These are phyloP conservation scores for Senna siamea DNA, from an alignment of 306 rosid genomes.

Conservation along the genomic window DNA sequence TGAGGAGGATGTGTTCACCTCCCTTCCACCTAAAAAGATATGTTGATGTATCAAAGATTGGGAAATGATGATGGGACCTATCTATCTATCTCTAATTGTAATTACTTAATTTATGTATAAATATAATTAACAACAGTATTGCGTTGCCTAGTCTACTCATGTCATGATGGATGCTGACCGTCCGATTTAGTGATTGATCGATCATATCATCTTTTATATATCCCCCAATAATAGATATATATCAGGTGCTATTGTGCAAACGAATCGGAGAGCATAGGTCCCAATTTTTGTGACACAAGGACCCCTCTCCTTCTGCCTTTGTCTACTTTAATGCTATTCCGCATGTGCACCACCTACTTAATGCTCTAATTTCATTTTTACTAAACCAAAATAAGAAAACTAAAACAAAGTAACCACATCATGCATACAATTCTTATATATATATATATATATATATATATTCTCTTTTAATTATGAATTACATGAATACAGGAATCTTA, in stretches of 20 bases:
- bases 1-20: conserved; percentile 34
- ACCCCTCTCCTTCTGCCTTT: not conserved
- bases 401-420: not conserved
- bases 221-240: not conserved
- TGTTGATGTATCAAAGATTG: not conserved
- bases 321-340: conserved; percentile 1
- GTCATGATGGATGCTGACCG: not conserved
- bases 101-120: no score
- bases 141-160: not conserved
- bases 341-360: not conserved
- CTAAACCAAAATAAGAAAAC: not conserved
- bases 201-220: no score
- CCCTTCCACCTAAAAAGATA: conserved; percentile 39
- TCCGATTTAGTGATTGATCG: conserved; percentile 30
- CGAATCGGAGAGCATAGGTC: not conserved
- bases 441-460: no score
- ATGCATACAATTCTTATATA: not conserved
- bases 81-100: not conserved
- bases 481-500: no score
- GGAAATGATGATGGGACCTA: conserved; percentile 48
- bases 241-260: not conserved
- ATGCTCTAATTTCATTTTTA: not conserved
- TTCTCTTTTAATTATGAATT: no score
- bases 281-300: not conserved
- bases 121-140: no score